Evolutionary conservation across 441 rosid species (phyloP).

Genomic region (Brassica balearica): DNA sequence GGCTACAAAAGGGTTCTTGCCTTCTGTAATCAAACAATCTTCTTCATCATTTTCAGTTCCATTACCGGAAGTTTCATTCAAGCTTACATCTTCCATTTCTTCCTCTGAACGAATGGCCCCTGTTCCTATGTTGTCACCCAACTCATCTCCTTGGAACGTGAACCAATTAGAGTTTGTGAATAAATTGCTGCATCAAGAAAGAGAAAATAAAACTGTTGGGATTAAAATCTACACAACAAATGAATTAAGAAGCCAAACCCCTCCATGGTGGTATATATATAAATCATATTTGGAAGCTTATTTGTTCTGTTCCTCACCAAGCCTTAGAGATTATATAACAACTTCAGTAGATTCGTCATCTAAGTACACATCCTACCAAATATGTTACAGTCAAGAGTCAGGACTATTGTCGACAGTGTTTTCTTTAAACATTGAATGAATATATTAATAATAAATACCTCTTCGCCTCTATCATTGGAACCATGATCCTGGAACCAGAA

Average conservation of each 20-base stretch:
- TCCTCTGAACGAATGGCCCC: background rate
- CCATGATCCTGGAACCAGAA: background rate
- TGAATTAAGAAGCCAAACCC: background rate
- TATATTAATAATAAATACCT: background rate
- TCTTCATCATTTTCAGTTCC: background rate
- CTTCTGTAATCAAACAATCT: background rate
- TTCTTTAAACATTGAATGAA: background rate
- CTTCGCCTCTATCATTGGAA: background rate
- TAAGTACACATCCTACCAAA: background rate
- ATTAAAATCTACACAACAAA: background rate
- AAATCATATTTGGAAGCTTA: background rate
- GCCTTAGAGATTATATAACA: background rate
- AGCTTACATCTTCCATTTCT: background rate
- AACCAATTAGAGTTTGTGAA: background rate
- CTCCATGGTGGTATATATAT: background rate
- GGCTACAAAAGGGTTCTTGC: background rate
- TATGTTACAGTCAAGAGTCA: background rate
- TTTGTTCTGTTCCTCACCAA: background rate
- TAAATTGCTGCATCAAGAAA: background rate
- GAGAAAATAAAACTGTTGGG: background rate
- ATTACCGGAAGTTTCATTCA: background rate
- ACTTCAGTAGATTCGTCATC: slow-evolving; percentile 3
- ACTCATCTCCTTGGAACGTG: slow-evolving; percentile 1
- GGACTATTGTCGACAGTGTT: background rate
- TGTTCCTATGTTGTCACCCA: background rate